Evolutionary conservation across 2,329 filamentous ascomycete genomes (phyloP).

Genomic region (Aureobasidium uvarum): DNA sequence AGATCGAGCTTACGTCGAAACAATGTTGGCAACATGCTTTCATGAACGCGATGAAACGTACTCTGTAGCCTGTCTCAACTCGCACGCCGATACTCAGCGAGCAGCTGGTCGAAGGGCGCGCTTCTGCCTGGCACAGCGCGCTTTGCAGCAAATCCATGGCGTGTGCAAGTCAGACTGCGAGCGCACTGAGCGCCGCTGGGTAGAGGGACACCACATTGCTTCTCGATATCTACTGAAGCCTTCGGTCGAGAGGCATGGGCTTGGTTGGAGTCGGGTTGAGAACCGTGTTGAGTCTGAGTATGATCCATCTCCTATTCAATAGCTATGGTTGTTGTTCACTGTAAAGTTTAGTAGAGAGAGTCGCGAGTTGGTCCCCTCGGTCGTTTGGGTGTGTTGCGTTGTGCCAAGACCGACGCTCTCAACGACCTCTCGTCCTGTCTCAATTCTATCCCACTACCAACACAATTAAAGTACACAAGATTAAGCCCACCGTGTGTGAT

Average conservation of each 20-base stretch:
- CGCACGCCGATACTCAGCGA: constrained; percentile 73
- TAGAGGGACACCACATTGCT: constrained; percentile 83
- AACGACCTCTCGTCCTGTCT: neutral
- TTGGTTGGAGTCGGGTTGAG: constrained; percentile 20
- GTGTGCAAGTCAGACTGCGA: constrained; percentile 83
- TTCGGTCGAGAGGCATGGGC: constrained; percentile 76
- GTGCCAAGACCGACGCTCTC: constrained; percentile 3
- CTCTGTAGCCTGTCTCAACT: constrained; percentile 98
- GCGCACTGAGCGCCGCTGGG: constrained; percentile 84
- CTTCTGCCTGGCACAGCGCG: constrained; percentile 80
- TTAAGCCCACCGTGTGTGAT: neutral
- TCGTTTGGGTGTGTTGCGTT: neutral
- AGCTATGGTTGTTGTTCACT: neutral
- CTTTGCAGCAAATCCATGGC: constrained; percentile 88
- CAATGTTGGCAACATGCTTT: constrained; percentile 14
- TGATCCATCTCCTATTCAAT: neutral
- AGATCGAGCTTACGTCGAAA: constrained; percentile 66
- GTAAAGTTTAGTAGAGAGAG: neutral
- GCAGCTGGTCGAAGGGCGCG: constrained; percentile 84
- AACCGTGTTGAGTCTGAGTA: neutral
- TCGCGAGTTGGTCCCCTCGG: neutral
- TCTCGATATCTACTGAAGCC: constrained; percentile 87
- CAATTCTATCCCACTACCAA: neutral
- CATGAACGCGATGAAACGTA: constrained; percentile 42
- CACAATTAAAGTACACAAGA: neutral